A percentile compares a stretch with the other conserved stretches of the same genome.
Evolutionary conservation across 164 flowering plant species (phyloP).

Genomic region (Kingdonia uniflora): DNA sequence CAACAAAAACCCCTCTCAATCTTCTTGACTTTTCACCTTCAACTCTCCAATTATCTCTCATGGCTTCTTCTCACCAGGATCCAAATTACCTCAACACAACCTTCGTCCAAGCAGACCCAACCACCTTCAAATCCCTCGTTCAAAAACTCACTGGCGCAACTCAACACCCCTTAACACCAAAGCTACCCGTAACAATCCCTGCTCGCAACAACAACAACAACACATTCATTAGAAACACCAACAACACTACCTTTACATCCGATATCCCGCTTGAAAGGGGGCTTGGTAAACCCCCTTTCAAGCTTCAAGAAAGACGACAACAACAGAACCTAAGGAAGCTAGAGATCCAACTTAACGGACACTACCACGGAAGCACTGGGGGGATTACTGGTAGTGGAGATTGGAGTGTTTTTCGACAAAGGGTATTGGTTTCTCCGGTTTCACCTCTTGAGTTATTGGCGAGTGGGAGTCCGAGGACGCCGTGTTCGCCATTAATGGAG

Average conservation of each 20-base stretch:
- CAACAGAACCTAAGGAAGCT: slow-evolving; percentile 34
- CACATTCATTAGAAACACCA: not conserved
- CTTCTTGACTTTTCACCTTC: not conserved
- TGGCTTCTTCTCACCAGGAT: not conserved
- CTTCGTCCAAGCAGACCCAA: slow-evolving; percentile 57
- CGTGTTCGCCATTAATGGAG: not conserved
- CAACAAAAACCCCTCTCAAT: too few relatives aligned
- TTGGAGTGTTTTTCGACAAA: not conserved
- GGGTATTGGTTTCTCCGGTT: slow-evolving; percentile 38
- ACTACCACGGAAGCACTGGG: not conserved
- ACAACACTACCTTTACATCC: too few relatives aligned
- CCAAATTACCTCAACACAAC: slow-evolving; percentile 31
- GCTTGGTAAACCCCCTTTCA: slow-evolving; percentile 27
- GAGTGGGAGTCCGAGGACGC: slow-evolving; percentile 34
- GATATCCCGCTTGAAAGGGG: slow-evolving; percentile 8
- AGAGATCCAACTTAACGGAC: slow-evolving; percentile 29
- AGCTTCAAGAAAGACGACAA: slow-evolving; percentile 51
- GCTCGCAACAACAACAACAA: slow-evolving; percentile 7
- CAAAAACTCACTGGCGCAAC: slow-evolving; percentile 52
- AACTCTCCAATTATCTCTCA: not conserved
- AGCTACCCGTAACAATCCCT: slow-evolving; percentile 25
- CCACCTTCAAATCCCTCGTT: slow-evolving; percentile 48
- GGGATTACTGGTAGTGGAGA: slow-evolving; percentile 2
- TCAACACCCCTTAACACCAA: slow-evolving; percentile 17
- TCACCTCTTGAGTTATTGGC: slow-evolving; percentile 36